Conservation (phyloP, 1,284 basidiomycete genomes). For the Moniliella sp. region DNA sequence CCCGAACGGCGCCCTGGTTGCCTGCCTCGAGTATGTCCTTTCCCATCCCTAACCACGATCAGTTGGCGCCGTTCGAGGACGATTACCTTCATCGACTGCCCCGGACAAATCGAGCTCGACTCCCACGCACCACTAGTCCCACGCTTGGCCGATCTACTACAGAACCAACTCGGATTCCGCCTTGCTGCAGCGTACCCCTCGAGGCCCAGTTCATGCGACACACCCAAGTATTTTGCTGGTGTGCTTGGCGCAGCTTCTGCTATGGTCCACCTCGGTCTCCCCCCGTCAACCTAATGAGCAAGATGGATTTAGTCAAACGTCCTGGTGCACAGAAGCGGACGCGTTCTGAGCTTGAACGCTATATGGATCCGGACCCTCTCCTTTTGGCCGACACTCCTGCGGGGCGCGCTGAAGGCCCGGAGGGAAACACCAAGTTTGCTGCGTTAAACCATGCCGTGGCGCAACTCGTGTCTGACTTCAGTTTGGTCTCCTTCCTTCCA, state of each 20-base stretch:
- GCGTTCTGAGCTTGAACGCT: slow-evolving; percentile 40
- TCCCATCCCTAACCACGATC: too few relatives aligned
- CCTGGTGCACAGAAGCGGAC: not conserved
- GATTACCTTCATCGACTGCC: slow-evolving; percentile 98
- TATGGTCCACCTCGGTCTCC: slow-evolving; percentile 92
- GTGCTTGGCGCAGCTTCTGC: slow-evolving; percentile 92
- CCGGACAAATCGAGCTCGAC: slow-evolving; percentile 95
- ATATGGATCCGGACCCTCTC: slow-evolving; percentile 87
- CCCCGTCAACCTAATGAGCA: slow-evolving; percentile 92
- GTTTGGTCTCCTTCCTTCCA: slow-evolving; percentile 85
- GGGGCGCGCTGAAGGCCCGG: too few relatives aligned
- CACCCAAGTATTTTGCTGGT: slow-evolving; percentile 96
- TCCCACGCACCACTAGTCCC: slow-evolving; percentile 93
- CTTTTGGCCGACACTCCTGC: slow-evolving; percentile 56
- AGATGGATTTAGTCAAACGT: slow-evolving; percentile 71
- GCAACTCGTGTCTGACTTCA: slow-evolving; percentile 89
- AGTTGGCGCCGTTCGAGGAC: slow-evolving; percentile 69
- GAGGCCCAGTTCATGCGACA: slow-evolving; percentile 96
- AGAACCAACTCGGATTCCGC: slow-evolving; percentile 22
- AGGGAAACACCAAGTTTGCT: slow-evolving; percentile 54
- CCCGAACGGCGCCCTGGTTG: slow-evolving; percentile 86
- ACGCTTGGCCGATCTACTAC: slow-evolving; percentile 49
- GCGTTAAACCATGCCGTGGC: slow-evolving; percentile 82
- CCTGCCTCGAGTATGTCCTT: slow-evolving; percentile 95
- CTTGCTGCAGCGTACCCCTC: slow-evolving; percentile 45